A percentile compares a stretch with the other conserved stretches of the same genome.
These are phyloP conservation scores for Xylariales sp. DNA, from an alignment of 2,329 filamentous ascomycete species.

Conservation along the genomic window DNA sequence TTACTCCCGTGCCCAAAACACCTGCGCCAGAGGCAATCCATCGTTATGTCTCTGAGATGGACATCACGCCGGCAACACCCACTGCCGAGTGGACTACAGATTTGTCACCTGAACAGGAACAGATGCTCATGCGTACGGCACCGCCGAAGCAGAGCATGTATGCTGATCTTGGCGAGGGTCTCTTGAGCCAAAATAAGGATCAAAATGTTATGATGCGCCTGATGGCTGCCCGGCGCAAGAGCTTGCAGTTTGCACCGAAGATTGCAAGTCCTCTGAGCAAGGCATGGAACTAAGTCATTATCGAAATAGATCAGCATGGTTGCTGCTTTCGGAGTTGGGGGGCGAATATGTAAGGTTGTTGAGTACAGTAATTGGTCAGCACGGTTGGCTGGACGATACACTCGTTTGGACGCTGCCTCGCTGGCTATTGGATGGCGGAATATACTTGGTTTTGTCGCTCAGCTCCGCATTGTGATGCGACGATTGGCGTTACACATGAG, in stretches of 20 bases:
- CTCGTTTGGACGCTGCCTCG: too few species aligned
- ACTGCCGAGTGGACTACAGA: slow-evolving; percentile 28
- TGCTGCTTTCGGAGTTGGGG: too few species aligned
- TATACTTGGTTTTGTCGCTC: too few species aligned
- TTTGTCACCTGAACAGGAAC: slow-evolving; percentile 29
- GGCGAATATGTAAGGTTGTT: too few species aligned
- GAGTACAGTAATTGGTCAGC: too few species aligned
- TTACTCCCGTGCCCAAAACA: slow-evolving; percentile 55
- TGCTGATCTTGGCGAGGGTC: slow-evolving; percentile 36
- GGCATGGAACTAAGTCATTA: slow-evolving; percentile 43
- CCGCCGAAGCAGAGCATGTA: slow-evolving; percentile 42
- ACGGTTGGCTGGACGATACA: too few species aligned
- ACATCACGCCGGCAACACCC: slow-evolving; percentile 42
- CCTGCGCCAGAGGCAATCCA: slow-evolving; percentile 52
- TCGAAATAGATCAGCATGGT: too few species aligned
- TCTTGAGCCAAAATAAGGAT: slow-evolving; percentile 48
- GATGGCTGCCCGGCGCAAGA: slow-evolving; percentile 71
- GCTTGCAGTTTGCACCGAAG: slow-evolving; percentile 71
- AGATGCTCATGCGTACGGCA: slow-evolving; percentile 47
- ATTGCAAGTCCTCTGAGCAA: slow-evolving; percentile 66
- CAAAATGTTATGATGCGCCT: slow-evolving; percentile 56
- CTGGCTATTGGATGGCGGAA: too few species aligned
- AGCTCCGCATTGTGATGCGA: too few species aligned
- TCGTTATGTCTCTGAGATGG: slow-evolving; percentile 39
- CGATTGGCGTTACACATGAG: too few species aligned